Conservation (phyloP, 2,329 filamentous ascomycete species). For the Pseudocercospora cruenta region DNA sequence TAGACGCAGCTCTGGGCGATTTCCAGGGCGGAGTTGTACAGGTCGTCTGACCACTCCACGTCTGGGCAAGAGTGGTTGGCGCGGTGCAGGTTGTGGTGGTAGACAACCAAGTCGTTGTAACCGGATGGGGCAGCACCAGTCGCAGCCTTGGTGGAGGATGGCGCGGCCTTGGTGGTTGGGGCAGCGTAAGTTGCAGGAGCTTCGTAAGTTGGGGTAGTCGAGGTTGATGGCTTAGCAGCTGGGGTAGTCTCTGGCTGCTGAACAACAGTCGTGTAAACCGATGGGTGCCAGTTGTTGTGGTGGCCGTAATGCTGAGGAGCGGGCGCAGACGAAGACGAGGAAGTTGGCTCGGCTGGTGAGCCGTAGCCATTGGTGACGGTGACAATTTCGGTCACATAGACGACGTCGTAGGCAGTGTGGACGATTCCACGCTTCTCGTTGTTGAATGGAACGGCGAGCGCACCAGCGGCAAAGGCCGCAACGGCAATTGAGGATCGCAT, state of each 20-base stretch:
- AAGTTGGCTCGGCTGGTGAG: slow-evolving; percentile 23
- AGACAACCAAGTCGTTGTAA: slow-evolving; percentile 54
- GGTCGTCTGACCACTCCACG: slow-evolving; percentile 67
- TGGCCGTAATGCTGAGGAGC: slow-evolving; percentile 29
- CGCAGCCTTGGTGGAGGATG: slow-evolving; percentile 12
- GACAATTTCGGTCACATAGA: slow-evolving; percentile 40
- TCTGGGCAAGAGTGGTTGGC: slow-evolving; percentile 73
- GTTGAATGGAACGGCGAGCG: slow-evolving; percentile 40
- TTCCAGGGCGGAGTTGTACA: slow-evolving; percentile 65
- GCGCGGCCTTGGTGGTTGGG: slow-evolving; percentile 11
- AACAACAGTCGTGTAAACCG: slow-evolving; percentile 3
- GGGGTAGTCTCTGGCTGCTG: slow-evolving; percentile 1
- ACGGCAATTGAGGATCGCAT: slow-evolving; percentile 43
- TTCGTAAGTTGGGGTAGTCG: slow-evolving; percentile 13
- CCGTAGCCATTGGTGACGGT: slow-evolving; percentile 38
- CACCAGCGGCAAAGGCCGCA: slow-evolving; percentile 42
- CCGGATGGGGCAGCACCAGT: slow-evolving; percentile 24
- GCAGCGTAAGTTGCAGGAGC: slow-evolving; percentile 12
- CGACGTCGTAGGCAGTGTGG: slow-evolving; percentile 34
- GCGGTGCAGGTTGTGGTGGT: slow-evolving; percentile 86
- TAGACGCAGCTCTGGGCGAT: slow-evolving; percentile 72
- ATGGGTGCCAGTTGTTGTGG: slow-evolving; percentile 20
- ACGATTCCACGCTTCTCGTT: slow-evolving; percentile 33
- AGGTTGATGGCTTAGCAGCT: slow-evolving; percentile 12
- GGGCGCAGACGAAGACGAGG: slow-evolving; percentile 11